These are phyloP conservation scores for Aspergillus saccharolyticus DNA, from an alignment of 495 filamentous ascomycete species.

Conservation along the genomic window DNA sequence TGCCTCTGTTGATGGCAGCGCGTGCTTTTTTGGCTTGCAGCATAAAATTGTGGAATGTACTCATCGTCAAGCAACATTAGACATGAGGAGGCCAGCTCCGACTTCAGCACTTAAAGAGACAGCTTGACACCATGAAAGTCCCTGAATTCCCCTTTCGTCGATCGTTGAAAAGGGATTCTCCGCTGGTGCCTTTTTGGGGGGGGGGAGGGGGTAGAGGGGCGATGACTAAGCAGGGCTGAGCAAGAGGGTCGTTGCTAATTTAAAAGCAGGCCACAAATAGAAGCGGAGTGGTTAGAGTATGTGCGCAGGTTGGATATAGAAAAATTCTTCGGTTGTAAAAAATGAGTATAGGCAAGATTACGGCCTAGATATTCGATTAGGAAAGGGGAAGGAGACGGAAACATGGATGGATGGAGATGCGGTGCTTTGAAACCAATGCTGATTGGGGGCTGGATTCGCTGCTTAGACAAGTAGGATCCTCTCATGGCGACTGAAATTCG, in stretches of 20 bases:
- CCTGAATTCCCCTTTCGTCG: conserved; percentile 8
- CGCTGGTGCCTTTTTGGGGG: neutral
- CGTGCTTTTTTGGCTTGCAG: conserved; percentile 33
- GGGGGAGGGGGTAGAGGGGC: neutral
- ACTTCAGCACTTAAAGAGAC: conserved; percentile 13
- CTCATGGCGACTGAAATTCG: neutral
- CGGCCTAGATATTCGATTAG: neutral
- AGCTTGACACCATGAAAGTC: conserved; percentile 8
- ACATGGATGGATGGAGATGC: no score
- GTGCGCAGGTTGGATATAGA: no score
- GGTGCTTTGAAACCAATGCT: neutral
- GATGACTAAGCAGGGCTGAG: conserved; percentile 7
- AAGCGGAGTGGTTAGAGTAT: neutral
- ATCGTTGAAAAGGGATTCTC: conserved; percentile 10
- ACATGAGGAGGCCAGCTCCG: conserved; percentile 30
- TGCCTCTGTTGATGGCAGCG: conserved; percentile 30
- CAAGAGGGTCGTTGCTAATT: conserved; percentile 1
- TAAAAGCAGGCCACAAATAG: conserved; percentile 1
- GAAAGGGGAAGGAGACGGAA: neutral
- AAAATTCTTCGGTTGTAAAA: no score
- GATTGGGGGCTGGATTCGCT: neutral
- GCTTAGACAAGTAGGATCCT: no score
- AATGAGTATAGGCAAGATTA: neutral
- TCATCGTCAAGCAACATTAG: conserved; percentile 31
- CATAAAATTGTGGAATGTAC: conserved; percentile 31